Evolutionary conservation across 2,329 filamentous ascomycete genomes (phyloP), one percentile per base, ranked within the genome.

Genomic region (Aspergillus proliferans): DNA sequence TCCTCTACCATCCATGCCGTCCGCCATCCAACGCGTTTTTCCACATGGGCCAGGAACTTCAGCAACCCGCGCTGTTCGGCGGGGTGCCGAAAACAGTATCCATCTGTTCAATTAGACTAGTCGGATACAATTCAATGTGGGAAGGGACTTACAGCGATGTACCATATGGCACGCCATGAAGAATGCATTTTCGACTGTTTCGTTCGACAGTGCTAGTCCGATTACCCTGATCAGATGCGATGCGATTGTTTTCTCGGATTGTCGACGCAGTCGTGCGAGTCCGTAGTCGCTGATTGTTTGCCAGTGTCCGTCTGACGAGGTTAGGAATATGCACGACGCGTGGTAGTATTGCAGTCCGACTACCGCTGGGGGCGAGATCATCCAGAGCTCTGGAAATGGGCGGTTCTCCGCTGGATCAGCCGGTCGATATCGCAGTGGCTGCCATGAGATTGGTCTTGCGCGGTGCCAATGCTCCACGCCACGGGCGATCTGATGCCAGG

Each of bases 261-360:
- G 22, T 3, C 63, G 62, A 12, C 56, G 56, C 21, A 52, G 45
- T 30, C 60, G 54, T 2, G 63, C 57, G 12, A 58, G 54, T 40
- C 64, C 60, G 45, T 58, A 67, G 46, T 65, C 63, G 14, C 50
- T 61, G 15, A 56, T 46, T 0, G 48, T 39, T 15, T 51, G 54
- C 33, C 57, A 58, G 21, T 58, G 54, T 6, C 54, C 51, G 28
- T 65, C 55, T 0, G 60, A 64, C n/a, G 60, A 49, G 3, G 63
- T 61, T 6, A 68, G 54, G 6, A 68, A 58, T 7, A 66, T 63
- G 26, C 58, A 58, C 9, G 63, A 53, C 0, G 67, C 58, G 44
- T 70, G 65, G 21, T 71, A 71, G 45, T 71, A 69, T 40, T 71
- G 68, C 53, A 71, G 49, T 9, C 65, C 68, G 19, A 71, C 62